Evolutionary conservation across 805 yeast species (phyloP).

Genomic region (Saitoella complicata): DNA sequence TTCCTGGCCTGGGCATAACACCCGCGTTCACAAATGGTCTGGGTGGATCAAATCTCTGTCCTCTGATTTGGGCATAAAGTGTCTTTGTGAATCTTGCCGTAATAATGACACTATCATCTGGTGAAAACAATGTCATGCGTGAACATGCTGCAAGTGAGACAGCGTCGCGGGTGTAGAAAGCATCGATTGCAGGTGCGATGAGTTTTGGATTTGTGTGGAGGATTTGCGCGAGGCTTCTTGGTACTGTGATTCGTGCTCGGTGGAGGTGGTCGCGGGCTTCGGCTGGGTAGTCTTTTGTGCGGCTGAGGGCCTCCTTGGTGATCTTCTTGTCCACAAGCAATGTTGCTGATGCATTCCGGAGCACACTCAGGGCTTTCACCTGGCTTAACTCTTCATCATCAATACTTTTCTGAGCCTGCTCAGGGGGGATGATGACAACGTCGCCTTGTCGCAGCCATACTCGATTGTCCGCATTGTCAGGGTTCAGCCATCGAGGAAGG

Average conservation of each 20-base stretch:
- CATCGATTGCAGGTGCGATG: slow-evolving; percentile 14
- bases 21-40: slow-evolving; percentile 7
- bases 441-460: slow-evolving; percentile 16
- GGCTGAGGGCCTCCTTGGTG: slow-evolving; percentile 1
- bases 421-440: slow-evolving; percentile 10
- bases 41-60: slow-evolving; percentile 11
- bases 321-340: background rate
- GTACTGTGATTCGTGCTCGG: slow-evolving; percentile 11
- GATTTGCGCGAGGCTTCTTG: slow-evolving; percentile 15
- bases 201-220: slow-evolving; percentile 11
- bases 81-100: slow-evolving; percentile 12
- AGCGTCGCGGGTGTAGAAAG: slow-evolving; percentile 13
- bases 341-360: background rate
- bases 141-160: slow-evolving; percentile 8
- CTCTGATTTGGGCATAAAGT: slow-evolving; percentile 14
- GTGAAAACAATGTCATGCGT: slow-evolving; percentile 11
- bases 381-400: slow-evolving; percentile 3
- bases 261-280: slow-evolving; percentile 11
- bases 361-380: slow-evolving; percentile 1
- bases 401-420: background rate
- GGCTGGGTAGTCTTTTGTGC: slow-evolving; percentile 6
- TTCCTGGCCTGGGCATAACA: background rate
- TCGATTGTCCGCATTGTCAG: slow-evolving; percentile 33
- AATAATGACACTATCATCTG: slow-evolving; percentile 12
- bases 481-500: slow-evolving; percentile 33